Evolutionary conservation across 768 basidiomycete species (phyloP).

Genomic region (Ephemerocybe angulata): DNA sequence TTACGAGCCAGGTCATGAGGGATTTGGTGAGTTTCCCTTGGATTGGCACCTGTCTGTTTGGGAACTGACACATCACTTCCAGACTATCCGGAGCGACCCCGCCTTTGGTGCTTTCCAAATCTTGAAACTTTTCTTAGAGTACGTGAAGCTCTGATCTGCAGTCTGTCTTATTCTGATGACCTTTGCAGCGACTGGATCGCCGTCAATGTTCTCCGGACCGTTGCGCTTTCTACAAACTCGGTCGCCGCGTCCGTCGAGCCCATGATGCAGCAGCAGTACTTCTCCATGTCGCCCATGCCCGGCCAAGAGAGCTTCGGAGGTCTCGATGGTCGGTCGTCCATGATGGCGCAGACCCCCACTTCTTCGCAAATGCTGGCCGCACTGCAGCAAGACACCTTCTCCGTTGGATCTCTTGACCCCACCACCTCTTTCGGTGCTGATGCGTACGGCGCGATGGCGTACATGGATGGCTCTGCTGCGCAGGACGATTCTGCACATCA

Average conservation of each 20-base stretch:
- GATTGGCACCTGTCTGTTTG: conserved; percentile 7
- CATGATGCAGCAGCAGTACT: conserved; percentile 87
- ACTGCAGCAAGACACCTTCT: conserved; percentile 73
- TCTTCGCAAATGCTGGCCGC: conserved; percentile 91
- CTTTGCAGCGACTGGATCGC: conserved; percentile 80
- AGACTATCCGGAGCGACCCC: conserved; percentile 91
- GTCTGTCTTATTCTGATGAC: conserved; percentile 10
- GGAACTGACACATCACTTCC: conserved; percentile 8
- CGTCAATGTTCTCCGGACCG: conserved; percentile 80
- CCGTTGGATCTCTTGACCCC: conserved; percentile 62
- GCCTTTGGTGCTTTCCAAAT: conserved; percentile 93
- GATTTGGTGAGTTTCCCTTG: conserved; percentile 60
- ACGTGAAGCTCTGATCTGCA: conserved; percentile 28
- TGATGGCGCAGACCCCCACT: conserved; percentile 80
- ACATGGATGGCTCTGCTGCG: conserved; percentile 67
- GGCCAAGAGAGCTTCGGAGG: conserved; percentile 76
- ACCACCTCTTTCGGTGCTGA: conserved; percentile 65
- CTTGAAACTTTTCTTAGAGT: conserved; percentile 88
- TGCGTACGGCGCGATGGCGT: conserved; percentile 65
- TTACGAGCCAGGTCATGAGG: conserved; percentile 89
- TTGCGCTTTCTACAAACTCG: conserved; percentile 86
- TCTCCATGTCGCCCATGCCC: conserved; percentile 83
- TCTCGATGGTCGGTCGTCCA: conserved; percentile 57
- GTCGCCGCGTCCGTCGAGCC: conserved; percentile 91
- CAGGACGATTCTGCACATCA: conserved; percentile 67